Evolutionary conservation across 768 basidiomycete species (phyloP), one percentile per base, ranked within the genome.

Genomic region (Boletus patriciae): DNA sequence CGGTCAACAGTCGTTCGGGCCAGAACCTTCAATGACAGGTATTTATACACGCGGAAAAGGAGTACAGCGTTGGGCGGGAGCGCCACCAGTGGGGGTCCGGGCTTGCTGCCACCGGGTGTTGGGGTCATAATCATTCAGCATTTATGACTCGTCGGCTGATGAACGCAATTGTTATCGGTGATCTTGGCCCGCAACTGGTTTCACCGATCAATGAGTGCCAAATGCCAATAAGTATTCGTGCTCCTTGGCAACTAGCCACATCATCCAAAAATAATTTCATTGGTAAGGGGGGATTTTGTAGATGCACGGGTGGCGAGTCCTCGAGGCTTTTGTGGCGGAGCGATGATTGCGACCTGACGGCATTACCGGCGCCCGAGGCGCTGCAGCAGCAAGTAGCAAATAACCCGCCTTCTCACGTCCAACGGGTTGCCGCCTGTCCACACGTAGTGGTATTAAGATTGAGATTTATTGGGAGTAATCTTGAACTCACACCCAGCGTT

Each of bases 231-330:
- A 19, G 16, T 60, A 21, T 13, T 45, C 15, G 18, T 3, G n/a
- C 7, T 33, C 27, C 60, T 53, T 61, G 36, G 21, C 38, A 29
- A 55, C 59, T n/a, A 11, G 15, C n/a, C 27, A 1, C 52, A 21
- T 6, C 19, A 38, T 25, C 8, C 9, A 18, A 19, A 9, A 34
- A 6, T 0, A 19, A 23, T 12, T 43, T 33, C 2, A 40, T 29
- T 40, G 31, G 29, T 3, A 3, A 10, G 38, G 31, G 16, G 38
- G n/a, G 18, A 23, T 41, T 46, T 37, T 23, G 57, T 58, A 18
- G 42, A 38, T 29, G 15, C 4, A 18, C n/a, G 19, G 21, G 12
- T n/a, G 11, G 16, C 12, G 25, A 19, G 19, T 6, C 45, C 19
- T n/a, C 33, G 18, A 40, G 1, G 16, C n/a, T 5, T 2, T 21